Percentiles rank a stretch among this genome's conserved stretches.
phyloP scores from a whole-genome alignment of 2,329 filamentous ascomycete species.

The Trichoderma koningii region DNA sequence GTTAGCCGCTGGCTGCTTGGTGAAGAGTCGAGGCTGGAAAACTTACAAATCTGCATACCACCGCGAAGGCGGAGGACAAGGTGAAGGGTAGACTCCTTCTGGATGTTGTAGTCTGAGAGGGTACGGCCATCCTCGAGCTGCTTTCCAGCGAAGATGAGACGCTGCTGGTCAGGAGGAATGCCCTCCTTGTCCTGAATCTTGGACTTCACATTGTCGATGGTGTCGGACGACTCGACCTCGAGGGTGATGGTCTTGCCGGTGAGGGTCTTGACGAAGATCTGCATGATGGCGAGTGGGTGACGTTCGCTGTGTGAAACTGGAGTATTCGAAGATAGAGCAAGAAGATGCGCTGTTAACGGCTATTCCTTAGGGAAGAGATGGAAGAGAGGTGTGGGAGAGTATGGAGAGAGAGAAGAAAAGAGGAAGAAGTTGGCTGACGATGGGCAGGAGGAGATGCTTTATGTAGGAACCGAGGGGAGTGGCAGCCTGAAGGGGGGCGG shows the following conservation, averaged over 20 bases:
- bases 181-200: constrained; percentile 99
- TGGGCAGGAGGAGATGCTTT: constrained; percentile 34
- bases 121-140: constrained; percentile 86
- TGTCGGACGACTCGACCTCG: constrained; percentile 85
- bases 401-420: constrained; percentile 27
- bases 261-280: constrained; percentile 98
- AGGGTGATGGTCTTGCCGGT: constrained; percentile 65
- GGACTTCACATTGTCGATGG: constrained; percentile 95
- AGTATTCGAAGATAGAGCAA: constrained; percentile 27
- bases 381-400: constrained; percentile 23
- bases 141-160: constrained; percentile 94
- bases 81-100: constrained; percentile 70
- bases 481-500: constrained; percentile 29
- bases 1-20: constrained; percentile 28
- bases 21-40: not conserved
- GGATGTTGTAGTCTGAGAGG: constrained; percentile 59
- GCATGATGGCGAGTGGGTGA: constrained; percentile 63
- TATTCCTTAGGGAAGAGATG: constrained; percentile 2
- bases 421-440: constrained; percentile 31
- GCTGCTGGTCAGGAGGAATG: constrained; percentile 94
- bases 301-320: constrained; percentile 28
- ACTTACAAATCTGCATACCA: constrained; percentile 67
- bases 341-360: constrained; percentile 20
- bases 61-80: constrained; percentile 71
- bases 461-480: constrained; percentile 35